phyloP scores from a whole-genome alignment of 2,329 filamentous ascomycete genomes.

The Penicillium sp. region DNA sequence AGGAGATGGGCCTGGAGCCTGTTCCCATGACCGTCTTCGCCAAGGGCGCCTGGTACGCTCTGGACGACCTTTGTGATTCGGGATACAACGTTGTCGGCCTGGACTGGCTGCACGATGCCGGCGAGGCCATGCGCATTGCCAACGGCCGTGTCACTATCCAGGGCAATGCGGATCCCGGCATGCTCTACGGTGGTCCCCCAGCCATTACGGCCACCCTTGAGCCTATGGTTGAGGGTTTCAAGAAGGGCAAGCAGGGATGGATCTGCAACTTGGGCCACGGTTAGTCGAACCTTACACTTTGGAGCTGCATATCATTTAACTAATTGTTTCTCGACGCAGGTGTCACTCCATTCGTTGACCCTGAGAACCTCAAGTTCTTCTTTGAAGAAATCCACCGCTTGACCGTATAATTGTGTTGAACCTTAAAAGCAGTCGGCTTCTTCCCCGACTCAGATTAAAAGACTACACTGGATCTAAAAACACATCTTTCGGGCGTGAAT shows the following conservation, averaged over 20 bases:
- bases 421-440: conserved; percentile 9
- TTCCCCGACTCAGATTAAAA: conserved; percentile 9
- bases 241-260: conserved; percentile 83
- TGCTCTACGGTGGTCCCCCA: conserved; percentile 80
- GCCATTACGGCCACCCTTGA: conserved; percentile 80
- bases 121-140: conserved; percentile 77
- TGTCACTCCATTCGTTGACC: conserved; percentile 91
- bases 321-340: conserved; percentile 51
- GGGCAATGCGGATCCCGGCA: conserved; percentile 92
- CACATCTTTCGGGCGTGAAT: conserved; percentile 5
- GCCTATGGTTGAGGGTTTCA: conserved; percentile 84
- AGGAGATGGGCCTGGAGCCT: conserved; percentile 70
- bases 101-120: conserved; percentile 91
- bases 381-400: conserved; percentile 83
- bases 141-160: conserved; percentile 79
- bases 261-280: conserved; percentile 96
- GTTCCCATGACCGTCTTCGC: conserved; percentile 98
- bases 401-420: conserved; percentile 25
- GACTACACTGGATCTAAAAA: conserved; percentile 13
- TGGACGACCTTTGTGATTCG: conserved; percentile 81
- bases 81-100: conserved; percentile 93
- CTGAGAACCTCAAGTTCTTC: conserved; percentile 89
- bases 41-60: conserved; percentile 94
- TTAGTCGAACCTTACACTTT: conserved; percentile 46
- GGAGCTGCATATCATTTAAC: conserved; percentile 16